Evolutionary conservation across 768 basidiomycete genomes (phyloP).

Genomic region (Pisolithus tinctorius): DNA sequence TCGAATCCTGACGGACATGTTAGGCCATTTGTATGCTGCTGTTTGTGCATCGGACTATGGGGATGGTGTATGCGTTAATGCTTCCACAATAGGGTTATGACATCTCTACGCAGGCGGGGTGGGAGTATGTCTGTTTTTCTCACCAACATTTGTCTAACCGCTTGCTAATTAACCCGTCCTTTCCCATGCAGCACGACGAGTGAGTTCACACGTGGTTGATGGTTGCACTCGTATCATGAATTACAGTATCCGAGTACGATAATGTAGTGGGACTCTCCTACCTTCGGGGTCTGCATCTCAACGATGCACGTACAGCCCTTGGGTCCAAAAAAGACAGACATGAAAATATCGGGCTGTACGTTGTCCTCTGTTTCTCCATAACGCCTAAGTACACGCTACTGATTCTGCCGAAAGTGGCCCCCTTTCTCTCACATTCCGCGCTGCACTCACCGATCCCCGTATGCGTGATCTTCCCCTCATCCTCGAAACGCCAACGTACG

Average conservation of each 20-base stretch:
- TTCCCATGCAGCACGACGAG: slow-evolving; percentile 17
- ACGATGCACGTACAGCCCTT: slow-evolving; percentile 67
- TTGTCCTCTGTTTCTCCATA: slow-evolving; percentile 5
- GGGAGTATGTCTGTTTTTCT: slow-evolving; percentile 46
- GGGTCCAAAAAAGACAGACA: slow-evolving; percentile 72
- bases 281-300: slow-evolving; percentile 78
- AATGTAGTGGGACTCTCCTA: slow-evolving; percentile 63
- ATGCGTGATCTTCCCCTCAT: slow-evolving; percentile 69
- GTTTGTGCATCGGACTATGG: slow-evolving; percentile 41
- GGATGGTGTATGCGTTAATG: not conserved
- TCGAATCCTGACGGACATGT: not conserved
- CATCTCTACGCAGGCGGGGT: slow-evolving; percentile 63
- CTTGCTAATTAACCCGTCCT: not conserved
- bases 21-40: slow-evolving; percentile 76
- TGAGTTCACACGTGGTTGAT: slow-evolving; percentile 5
- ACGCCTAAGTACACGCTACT: not conserved
- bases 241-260: slow-evolving; percentile 57
- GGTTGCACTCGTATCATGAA: not conserved
- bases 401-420: slow-evolving; percentile 44
- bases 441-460: slow-evolving; percentile 63
- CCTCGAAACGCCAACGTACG: slow-evolving; percentile 70
- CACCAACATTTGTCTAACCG: not conserved
- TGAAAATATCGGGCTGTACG: slow-evolving; percentile 79
- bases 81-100: slow-evolving; percentile 58
- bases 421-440: slow-evolving; percentile 60